Conservation (phyloP, 2,329 filamentous ascomycete genomes). For the Cyphellophora europaea region DNA sequence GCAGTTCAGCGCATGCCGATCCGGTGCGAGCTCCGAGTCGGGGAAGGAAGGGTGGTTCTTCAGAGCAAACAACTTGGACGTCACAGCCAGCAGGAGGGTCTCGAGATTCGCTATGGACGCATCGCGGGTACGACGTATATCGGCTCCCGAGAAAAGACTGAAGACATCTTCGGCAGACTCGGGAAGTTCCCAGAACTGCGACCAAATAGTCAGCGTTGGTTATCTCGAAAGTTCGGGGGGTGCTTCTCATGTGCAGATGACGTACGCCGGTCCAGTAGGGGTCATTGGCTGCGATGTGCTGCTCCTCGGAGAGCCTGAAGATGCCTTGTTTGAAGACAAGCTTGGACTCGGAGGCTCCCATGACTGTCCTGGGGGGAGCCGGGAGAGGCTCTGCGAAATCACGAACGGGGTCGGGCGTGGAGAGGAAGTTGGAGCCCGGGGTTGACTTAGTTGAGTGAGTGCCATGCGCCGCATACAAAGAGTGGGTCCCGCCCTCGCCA, state of each 20-base stretch:
- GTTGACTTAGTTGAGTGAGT: too few relatives aligned
- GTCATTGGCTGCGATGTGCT: conserved; percentile 77
- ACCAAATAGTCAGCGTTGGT: conserved; percentile 16
- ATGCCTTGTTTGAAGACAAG: conserved; percentile 98
- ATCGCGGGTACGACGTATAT: conserved; percentile 82
- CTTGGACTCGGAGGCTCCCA: conserved; percentile 98
- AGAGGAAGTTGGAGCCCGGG: too few relatives aligned
- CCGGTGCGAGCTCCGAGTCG: conserved; percentile 70
- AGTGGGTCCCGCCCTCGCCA: too few relatives aligned
- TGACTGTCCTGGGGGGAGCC: conserved; percentile 38
- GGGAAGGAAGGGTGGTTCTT: conserved; percentile 88
- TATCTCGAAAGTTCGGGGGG: neutral
- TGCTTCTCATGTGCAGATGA: too few relatives aligned
- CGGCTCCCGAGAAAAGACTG: conserved; percentile 81
- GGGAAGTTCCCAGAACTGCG: conserved; percentile 94
- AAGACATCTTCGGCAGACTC: conserved; percentile 95
- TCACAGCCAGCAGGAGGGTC: conserved; percentile 73
- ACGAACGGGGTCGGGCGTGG: too few relatives aligned
- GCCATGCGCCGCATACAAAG: too few relatives aligned
- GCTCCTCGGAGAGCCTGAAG: conserved; percentile 89
- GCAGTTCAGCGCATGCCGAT: conserved; percentile 88
- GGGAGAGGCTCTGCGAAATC: too few relatives aligned
- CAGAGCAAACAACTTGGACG: conserved; percentile 70
- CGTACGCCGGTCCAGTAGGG: conserved; percentile 85
- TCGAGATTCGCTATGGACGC: conserved; percentile 78